phyloP scores from a whole-genome alignment of 768 basidiomycete genomes.

The Leucocoprinus birnbaumii region DNA sequence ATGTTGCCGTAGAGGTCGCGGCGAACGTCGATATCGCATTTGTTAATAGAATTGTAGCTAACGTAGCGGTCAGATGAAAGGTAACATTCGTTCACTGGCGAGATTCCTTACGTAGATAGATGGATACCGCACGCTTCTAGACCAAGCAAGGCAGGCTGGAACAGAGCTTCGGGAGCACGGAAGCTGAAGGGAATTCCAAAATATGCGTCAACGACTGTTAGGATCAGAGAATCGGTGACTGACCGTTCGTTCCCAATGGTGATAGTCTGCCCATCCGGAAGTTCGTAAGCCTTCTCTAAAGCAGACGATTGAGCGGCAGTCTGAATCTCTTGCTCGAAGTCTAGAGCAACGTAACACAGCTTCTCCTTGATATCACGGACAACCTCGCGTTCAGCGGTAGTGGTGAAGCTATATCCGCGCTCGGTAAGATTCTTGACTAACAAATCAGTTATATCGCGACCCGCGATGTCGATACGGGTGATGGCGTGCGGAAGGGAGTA shows the following conservation, averaged over 20 bases:
- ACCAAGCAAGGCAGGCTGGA: slow-evolving; percentile 89
- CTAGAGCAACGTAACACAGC: slow-evolving; percentile 91
- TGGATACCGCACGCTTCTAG: slow-evolving; percentile 90
- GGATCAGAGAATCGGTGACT: slow-evolving; percentile 44
- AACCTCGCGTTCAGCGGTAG: slow-evolving; percentile 90
- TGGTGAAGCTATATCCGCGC: slow-evolving; percentile 92
- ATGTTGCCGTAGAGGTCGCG: slow-evolving; percentile 81
- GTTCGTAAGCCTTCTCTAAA: slow-evolving; percentile 90
- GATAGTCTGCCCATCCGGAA: slow-evolving; percentile 92
- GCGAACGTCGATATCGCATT: slow-evolving; percentile 85
- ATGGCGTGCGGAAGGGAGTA: slow-evolving; percentile 93
- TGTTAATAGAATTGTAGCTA: slow-evolving; percentile 80
- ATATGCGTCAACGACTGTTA: slow-evolving; percentile 41
- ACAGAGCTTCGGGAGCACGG: slow-evolving; percentile 94
- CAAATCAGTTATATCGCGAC: slow-evolving; percentile 86
- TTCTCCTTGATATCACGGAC: slow-evolving; percentile 98
- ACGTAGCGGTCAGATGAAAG: slow-evolving; percentile 6
- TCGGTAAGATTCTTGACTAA: slow-evolving; percentile 85
- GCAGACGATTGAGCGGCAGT: slow-evolving; percentile 87
- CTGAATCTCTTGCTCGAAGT: slow-evolving; percentile 92
- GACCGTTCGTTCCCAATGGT: slow-evolving; percentile 91
- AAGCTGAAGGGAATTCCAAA: slow-evolving; percentile 61
- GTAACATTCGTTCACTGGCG: neutral
- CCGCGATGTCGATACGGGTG: slow-evolving; percentile 87
- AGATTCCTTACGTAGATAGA: slow-evolving; percentile 68